Base-by-base conservation (phyloP, 1,284 basidiomycete species). In the Cerrena zonata region DNA sequence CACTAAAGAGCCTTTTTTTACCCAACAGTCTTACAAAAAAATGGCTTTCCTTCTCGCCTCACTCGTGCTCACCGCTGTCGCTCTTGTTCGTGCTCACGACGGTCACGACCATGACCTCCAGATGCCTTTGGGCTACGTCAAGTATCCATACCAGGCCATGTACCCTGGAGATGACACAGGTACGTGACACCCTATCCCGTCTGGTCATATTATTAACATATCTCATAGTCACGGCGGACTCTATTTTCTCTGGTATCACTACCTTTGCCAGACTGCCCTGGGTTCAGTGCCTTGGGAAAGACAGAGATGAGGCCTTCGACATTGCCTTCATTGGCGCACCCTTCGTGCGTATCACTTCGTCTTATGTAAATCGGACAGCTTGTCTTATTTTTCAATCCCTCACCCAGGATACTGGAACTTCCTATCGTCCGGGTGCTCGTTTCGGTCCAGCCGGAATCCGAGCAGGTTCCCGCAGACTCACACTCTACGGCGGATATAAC, bases 301-400 rank as follows among this genome's bases (percentile, higher is more conserved):
- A 84, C 49, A 73, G 65, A 51, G 65, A 79, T 45, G 65, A 70
- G 25, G 59, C 73, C 1, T 84, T 88, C 58, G 87, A 89, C 65
- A 84, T 89, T 53, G 87, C 86, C 12, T 84, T 91, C 66, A 69
- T 91, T 47, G 89, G 88, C 30, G 84, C 86, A 43, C 89, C 87
- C 1, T 89, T 91, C 61, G 82, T 84, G 64, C 61, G 78, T 68
- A 58, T 59, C 46, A 56, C 51, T 40, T 53, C 49, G 37, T 48
- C 50, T 37, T 36, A 39, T 37, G 51, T 13, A 10, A 47, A n/a
- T 47, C 44, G 48, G 39, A 45, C 42, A 41, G 41, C 41, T 55
- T 27, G 34, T 27, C 15, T 34, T 19, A 27, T 23, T 30, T 27
- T 39, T 51, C 23, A 34, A 15, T 7, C 15, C 15, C 15, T 34